Conservation (phyloP, 2,329 filamentous ascomycete species). For the Dactylellina parvicollis region DNA sequence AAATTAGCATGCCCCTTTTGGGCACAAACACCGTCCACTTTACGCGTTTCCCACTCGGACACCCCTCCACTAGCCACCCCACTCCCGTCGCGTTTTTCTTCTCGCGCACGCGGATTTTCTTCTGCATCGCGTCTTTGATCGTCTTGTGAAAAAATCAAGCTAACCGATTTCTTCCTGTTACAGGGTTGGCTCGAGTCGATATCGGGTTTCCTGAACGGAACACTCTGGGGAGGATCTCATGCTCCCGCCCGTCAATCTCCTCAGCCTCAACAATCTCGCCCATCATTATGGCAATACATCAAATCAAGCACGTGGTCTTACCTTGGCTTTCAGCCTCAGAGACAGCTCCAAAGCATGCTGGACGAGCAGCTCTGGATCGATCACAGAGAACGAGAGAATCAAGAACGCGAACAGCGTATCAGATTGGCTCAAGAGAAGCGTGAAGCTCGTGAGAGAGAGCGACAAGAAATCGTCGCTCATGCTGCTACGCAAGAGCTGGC, state of each 20-base stretch:
- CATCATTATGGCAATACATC: constrained; percentile 35
- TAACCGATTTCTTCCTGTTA: not conserved
- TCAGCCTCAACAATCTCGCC: not conserved
- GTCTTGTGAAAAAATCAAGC: constrained; percentile 1
- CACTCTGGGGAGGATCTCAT: not conserved
- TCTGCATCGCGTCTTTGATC: not conserved
- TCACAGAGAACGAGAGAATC: constrained; percentile 6
- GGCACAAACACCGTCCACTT: constrained; percentile 36
- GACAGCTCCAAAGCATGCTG: constrained; percentile 29
- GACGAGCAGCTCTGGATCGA: constrained; percentile 23
- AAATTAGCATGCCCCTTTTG: constrained; percentile 44
- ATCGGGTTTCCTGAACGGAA: not conserved
- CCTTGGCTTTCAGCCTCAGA: constrained; percentile 15
- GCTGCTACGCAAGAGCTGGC: constrained; percentile 17
- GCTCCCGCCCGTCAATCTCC: not conserved
- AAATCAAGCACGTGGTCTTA: constrained; percentile 16
- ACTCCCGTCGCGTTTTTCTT: constrained; percentile 27
- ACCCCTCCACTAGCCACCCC: constrained; percentile 17
- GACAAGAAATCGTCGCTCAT: constrained; percentile 11
- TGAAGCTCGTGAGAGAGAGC: constrained; percentile 4
- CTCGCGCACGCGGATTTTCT: not conserved
- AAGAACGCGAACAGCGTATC: constrained; percentile 2
- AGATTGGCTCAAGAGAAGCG: not conserved
- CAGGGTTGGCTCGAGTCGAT: constrained; percentile 41
- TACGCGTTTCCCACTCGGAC: constrained; percentile 42